Conservation (phyloP, 139 green algal genomes). For the Picochlorum costavermella region DNA sequence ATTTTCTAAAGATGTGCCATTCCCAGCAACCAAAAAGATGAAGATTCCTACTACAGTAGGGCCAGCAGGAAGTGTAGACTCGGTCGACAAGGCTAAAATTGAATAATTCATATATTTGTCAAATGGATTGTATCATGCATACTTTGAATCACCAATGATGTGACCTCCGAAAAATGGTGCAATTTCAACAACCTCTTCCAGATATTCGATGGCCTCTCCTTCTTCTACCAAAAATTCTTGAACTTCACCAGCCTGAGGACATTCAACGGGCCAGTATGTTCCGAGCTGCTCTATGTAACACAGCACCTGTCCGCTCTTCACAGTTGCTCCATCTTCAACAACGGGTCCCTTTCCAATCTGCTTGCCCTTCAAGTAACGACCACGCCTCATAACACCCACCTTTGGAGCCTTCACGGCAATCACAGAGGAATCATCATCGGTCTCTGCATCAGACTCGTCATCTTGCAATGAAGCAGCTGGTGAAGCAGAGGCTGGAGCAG, state of each 20-base stretch:
- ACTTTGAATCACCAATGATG: slow-evolving; percentile 82
- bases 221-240: slow-evolving; percentile 67
- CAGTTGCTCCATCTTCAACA: slow-evolving; percentile 54
- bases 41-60: not conserved
- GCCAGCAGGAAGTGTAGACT: not conserved
- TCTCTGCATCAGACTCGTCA: slow-evolving; percentile 11
- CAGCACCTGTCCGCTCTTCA: slow-evolving; percentile 81
- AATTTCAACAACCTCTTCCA: slow-evolving; percentile 56
- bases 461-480: slow-evolving; percentile 8
- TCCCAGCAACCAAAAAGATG: not conserved
- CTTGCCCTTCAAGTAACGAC: slow-evolving; percentile 77
- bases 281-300: slow-evolving; percentile 90
- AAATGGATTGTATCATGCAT: slow-evolving; percentile 26
- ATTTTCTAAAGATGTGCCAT: slow-evolving; percentile 12
- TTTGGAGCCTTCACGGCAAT: slow-evolving; percentile 47
- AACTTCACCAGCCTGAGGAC: slow-evolving; percentile 75
- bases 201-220: slow-evolving; percentile 73
- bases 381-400: slow-evolving; percentile 75
- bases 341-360: slow-evolving; percentile 68
- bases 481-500: slow-evolving; percentile 3
- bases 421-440: slow-evolving; percentile 44
- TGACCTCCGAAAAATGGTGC: slow-evolving; percentile 76
- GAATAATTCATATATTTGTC: not conserved
- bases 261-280: slow-evolving; percentile 77
- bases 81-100: not conserved